Evolutionary conservation across 768 basidiomycete genomes (phyloP), one percentile per base, ranked within the genome.

Genomic region (Boletus eberwhitei): DNA sequence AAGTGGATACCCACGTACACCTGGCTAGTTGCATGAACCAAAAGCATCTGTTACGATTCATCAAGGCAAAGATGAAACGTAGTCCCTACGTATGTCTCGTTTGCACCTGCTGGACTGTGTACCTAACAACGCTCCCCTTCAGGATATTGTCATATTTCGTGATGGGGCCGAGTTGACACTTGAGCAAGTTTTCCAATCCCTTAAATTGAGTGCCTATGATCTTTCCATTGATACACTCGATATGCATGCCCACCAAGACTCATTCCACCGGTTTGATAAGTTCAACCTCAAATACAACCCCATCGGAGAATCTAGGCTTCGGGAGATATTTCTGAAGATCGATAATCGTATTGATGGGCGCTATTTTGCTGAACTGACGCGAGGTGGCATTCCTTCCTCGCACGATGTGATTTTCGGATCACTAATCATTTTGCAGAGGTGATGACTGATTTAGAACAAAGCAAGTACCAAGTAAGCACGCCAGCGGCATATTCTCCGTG

Each of bases 21-120:
- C 93, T 98, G 69, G 96, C 96, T 4, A 97, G 95, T 57, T 91
- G 92, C 73, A 98, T 98, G 95, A 99, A 99, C 69, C 97, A 99
- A 72, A 99, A 99, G 71, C 97, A 99, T 74, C 75, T 99, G 19
- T 76, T 99, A 13, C 92, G 97, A 9, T 98, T 99, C 74, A 98
- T 99, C 77, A 99, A 99, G 71, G 85, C 87, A n/a, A 96, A 96
- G 69, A 95, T 97, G 93, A 94, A 93, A 74, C 85, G 84, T 22
- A 85, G 79, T 61, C 87, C 93, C 2, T 66, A 94, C 45, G 93
- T 91, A 53, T 40, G 81, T 65, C 31, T 43, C 41, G 17, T 50
- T 35, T 34, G 16, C 35, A 40, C 36, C 48, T 22, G 19, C 46
- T 46, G 24, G 26, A 36, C 4, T 36, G 19, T 22, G 22, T 7